phyloP scores from a whole-genome alignment of 768 basidiomycete genomes.

The Amanita jacksonii region DNA sequence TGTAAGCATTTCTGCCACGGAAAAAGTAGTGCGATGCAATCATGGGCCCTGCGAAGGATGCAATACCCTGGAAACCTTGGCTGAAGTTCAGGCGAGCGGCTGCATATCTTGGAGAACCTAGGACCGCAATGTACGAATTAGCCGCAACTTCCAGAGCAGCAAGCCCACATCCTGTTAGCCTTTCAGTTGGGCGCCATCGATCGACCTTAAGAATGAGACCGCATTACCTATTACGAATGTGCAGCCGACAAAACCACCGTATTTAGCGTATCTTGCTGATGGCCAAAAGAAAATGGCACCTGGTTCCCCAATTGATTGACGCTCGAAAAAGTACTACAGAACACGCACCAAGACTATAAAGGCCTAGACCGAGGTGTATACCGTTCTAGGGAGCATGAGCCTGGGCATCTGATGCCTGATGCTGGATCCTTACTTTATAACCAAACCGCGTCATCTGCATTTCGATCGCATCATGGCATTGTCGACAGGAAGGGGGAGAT shows the following conservation, averaged over 20 bases:
- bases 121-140: constrained; percentile 70
- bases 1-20: constrained; percentile 47
- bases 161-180: constrained; percentile 48
- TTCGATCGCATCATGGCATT: constrained; percentile 3
- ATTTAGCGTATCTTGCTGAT: constrained; percentile 55
- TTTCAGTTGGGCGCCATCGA: background rate
- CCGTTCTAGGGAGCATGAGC: constrained; percentile 26
- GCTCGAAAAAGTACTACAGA: background rate
- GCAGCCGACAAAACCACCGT: constrained; percentile 66
- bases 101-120: constrained; percentile 60
- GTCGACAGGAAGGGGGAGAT: constrained; percentile 7
- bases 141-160: constrained; percentile 63
- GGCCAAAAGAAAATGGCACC: constrained; percentile 80
- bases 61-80: constrained; percentile 72
- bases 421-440: constrained; percentile 40
- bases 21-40: constrained; percentile 75
- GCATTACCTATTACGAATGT: constrained; percentile 56
- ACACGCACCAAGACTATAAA: constrained; percentile 44
- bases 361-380: constrained; percentile 49
- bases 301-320: constrained; percentile 10
- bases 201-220: background rate
- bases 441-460: constrained; percentile 50
- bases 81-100: constrained; percentile 72
- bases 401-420: background rate
- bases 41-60: constrained; percentile 63